Base-by-base conservation (phyloP, 257 asterid genomes). In the Solanum ossicruentum region DNA sequence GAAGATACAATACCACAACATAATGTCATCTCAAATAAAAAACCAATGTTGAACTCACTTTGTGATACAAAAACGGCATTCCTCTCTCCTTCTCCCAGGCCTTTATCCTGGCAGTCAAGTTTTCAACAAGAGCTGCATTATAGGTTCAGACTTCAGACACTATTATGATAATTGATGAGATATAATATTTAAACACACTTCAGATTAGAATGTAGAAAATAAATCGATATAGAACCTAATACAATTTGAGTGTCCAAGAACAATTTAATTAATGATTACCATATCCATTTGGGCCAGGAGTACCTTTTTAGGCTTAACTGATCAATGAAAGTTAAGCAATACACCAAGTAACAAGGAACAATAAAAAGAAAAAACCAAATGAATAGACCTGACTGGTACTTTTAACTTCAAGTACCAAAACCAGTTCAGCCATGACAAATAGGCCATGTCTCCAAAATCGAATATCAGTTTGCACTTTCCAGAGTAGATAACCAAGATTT, bases 51-150 rank as follows among this genome's bases (percentile, higher is more conserved):
- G 70, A 32, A 58, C 84, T 85, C 88, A 90, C 98, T 92, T 91
- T 89, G 85, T 93, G 75, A 84, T 92, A 94, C 69, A 92, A 84
- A 83, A 94, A 94, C 1, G 92, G 89, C 91, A 90, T 93, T 87
- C 91, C 93, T 88, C 90, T 93, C 86, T 94, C 98, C 47, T 66
- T 86, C 89, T 94, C 97, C 98, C 98, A 93, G 65, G 95, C 92
- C 85, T 89, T 92, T 41, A 93, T 92, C 89, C 90, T 93, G 32
- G 91, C 77, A 28, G 87, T 91, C 88, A 94, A 86, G 85, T 83
- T 90, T 84, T 94, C 95, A 85, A 91, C 93, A 83, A 94, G 92
- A 83, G 93, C 98, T 94, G 94, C 89, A 87, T 78, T 69, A 54
- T 58, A 58, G 82, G 77, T 63, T 85, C 88, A 72, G 10, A 18